A percentile compares a stretch with the other conserved stretches of the same genome.
These are phyloP conservation scores for Lepidium didymum DNA, from an alignment of 345 rosid genomes.

Conservation along the genomic window DNA sequence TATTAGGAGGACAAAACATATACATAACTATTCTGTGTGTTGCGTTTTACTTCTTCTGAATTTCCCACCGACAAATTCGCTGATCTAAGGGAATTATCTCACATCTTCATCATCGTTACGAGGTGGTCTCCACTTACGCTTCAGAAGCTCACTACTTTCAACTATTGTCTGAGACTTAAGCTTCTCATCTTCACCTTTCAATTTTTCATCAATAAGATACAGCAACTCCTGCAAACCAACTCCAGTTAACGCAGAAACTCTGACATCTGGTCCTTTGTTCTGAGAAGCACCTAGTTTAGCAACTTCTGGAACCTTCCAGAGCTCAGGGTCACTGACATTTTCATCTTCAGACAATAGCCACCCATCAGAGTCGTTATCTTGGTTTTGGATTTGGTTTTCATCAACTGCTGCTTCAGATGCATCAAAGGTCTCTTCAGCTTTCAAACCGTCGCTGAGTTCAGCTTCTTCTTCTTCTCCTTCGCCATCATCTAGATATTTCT, in stretches of 20 bases:
- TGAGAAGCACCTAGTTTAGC: constrained; percentile 10
- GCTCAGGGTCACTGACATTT: constrained; percentile 13
- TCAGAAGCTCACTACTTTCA: constrained; percentile 30
- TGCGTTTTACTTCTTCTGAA: background rate
- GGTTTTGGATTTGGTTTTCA: constrained; percentile 8
- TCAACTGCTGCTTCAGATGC: constrained; percentile 24
- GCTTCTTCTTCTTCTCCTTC: constrained; percentile 19
- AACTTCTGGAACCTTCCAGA: constrained; percentile 30
- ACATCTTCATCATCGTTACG: constrained; percentile 25
- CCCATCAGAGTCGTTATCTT: constrained; percentile 33
- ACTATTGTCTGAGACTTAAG: constrained; percentile 28
- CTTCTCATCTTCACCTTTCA: constrained; percentile 38
- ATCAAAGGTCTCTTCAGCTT: constrained; percentile 24
- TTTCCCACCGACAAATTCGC: background rate
- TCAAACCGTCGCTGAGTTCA: constrained; percentile 11
- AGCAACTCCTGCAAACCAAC: constrained; percentile 71
- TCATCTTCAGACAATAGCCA: constrained; percentile 47
- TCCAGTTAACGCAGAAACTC: constrained; percentile 63
- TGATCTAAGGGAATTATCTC: background rate
- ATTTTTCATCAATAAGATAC: constrained; percentile 49
- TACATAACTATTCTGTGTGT: background rate
- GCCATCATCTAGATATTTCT: constrained; percentile 22
- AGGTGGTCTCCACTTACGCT: constrained; percentile 75
- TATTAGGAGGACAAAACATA: background rate
- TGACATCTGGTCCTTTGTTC: constrained; percentile 44